A percentile compares a stretch with the other conserved stretches of the same genome.
phyloP scores from a whole-genome alignment of 164 flowering plant species.

The Annona squamosa region DNA sequence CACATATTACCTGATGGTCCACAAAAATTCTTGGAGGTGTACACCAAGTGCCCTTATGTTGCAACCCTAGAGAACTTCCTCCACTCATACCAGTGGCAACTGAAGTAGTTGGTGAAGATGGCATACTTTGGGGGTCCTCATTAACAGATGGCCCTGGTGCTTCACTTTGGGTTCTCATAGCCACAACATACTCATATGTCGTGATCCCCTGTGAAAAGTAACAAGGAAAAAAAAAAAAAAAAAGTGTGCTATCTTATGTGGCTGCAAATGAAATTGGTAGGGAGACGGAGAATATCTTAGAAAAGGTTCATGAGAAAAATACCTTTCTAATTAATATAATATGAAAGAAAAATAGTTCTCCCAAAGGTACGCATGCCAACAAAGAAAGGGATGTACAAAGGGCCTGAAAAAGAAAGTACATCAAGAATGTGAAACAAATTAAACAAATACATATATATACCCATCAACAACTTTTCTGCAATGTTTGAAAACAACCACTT shows the following conservation, averaged over 20 bases:
- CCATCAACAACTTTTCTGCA: background rate
- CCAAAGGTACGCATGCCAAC: constrained; percentile 67
- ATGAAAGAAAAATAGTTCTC: constrained; percentile 85
- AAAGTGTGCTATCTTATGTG: background rate
- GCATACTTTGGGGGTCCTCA: constrained; percentile 73
- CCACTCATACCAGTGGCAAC: constrained; percentile 84
- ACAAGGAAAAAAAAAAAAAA: background rate
- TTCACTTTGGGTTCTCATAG: constrained; percentile 93
- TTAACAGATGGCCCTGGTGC: constrained; percentile 84
- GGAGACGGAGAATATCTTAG: background rate
- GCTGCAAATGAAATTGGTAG: background rate
- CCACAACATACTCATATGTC: constrained; percentile 90
- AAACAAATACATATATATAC: background rate
- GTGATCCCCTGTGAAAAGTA: constrained; percentile 64
- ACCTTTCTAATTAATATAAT: constrained; percentile 78
- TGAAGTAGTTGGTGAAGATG: constrained; percentile 82
- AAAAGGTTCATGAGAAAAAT: constrained; percentile 1
- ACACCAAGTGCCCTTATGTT: constrained; percentile 88
- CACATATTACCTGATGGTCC: constrained; percentile 67
- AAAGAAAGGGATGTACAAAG: constrained; percentile 67
- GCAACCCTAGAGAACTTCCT: constrained; percentile 85
- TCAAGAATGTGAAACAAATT: background rate
- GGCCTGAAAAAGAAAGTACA: constrained; percentile 39
- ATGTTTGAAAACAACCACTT: background rate
- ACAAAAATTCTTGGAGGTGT: constrained; percentile 93